These are phyloP conservation scores for Rhizophagus clarus DNA, from an alignment of 192 early-diverging fungal species.

Conservation along the genomic window DNA sequence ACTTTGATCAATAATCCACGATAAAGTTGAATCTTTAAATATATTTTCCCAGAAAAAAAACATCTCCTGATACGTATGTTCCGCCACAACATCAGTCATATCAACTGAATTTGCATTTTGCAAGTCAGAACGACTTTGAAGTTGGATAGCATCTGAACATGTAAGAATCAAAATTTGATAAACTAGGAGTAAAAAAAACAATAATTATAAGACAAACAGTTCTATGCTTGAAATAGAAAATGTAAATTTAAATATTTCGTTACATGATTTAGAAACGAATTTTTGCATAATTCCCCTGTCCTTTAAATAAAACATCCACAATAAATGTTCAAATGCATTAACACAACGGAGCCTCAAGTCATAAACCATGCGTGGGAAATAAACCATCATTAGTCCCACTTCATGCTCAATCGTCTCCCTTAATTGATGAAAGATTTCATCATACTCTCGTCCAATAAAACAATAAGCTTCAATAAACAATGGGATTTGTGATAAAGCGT, in stretches of 20 bases:
- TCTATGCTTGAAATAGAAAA: background rate
- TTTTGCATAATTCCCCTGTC: constrained; percentile 44
- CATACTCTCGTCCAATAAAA: constrained; percentile 51
- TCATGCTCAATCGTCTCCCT: constrained; percentile 48
- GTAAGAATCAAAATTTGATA: constrained; percentile 36
- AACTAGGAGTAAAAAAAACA: constrained; percentile 1
- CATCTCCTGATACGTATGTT: constrained; percentile 56
- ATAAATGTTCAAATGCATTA: constrained; percentile 52
- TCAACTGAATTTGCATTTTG: background rate
- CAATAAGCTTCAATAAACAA: constrained; percentile 67
- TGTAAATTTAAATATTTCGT: background rate
- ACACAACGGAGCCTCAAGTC: constrained; percentile 50
- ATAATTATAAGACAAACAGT: background rate
- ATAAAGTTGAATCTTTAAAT: constrained; percentile 42
- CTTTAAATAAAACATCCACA: constrained; percentile 55
- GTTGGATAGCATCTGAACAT: constrained; percentile 29
- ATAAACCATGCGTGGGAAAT: constrained; percentile 50
- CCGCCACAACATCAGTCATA: constrained; percentile 20
- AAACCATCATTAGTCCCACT: constrained; percentile 45
- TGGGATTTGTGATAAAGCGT: constrained; percentile 48
- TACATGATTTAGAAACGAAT: constrained; percentile 50
- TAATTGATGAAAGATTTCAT: constrained; percentile 49
- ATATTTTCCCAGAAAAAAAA: constrained; percentile 63
- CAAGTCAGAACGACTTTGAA: background rate
- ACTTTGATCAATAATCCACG: background rate